Base-by-base conservation (phyloP, 345 rosid genomes). In the Euphorbia pulcherrima region DNA sequence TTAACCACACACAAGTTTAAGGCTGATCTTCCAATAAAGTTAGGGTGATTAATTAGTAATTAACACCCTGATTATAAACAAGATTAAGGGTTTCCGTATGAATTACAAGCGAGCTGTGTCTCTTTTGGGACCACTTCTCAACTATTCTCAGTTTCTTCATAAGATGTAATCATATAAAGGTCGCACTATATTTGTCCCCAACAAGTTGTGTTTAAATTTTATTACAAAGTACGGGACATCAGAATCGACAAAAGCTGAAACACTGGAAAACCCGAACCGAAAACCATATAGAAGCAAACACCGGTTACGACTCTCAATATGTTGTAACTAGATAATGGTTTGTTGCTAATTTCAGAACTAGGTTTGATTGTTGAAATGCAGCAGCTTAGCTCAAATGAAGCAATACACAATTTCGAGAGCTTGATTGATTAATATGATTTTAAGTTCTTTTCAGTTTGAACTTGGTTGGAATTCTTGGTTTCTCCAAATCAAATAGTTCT, bases 71-170 rank as follows among this genome's bases (percentile, higher is more conserved):
- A 62, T 63, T 67, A 61, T 66, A 62, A 37, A 54, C 20, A 63
- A 41, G 44, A 41, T 63, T 71, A 67, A n/a, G 60, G 81, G 80
- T 62, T 78, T 65, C 67, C 62, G 54, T 50, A 71, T 33, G 60
- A 7, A 62, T 74, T 72, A 69, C 39, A 29, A 64, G 51, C 50
- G 46, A 66, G 65, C 58, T 52, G 16, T 14, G 50, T 44, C 50
- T 30, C 37, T 14, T 67, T 60, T 62, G 88, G 94, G 94, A 88
- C 94, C 90, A 88, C 94, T 84, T 78, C 69, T 82, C 89, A 87
- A 85, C 89, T 76, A 83, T 80, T 72, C 53, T 57, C 59, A 80
- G 72, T 79, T 63, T 62, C 65, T 35, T 23, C 60, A 47, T 66
- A 64, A 48, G 50, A 68, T 65, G 82, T 74, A 68, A 67, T 62